Conservation (phyloP, 1,139 yeast genomes). For the Blastobotrys persicus region DNA sequence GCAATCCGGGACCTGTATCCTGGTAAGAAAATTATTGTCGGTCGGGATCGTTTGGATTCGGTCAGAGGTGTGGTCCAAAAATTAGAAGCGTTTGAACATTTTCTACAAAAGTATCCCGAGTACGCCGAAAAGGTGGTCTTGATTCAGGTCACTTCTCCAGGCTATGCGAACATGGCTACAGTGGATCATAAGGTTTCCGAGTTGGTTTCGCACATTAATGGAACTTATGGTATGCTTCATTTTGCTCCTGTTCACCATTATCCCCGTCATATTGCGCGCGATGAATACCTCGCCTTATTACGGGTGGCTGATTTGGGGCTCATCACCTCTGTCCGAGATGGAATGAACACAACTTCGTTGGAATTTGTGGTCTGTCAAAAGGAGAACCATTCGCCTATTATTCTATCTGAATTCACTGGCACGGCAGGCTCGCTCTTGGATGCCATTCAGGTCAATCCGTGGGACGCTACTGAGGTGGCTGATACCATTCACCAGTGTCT, state of each 20-base stretch:
- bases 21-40: conserved; percentile 82
- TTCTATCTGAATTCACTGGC: conserved; percentile 91
- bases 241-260: conserved; percentile 86
- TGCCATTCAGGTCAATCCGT: conserved; percentile 87
- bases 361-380: conserved; percentile 91
- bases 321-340: conserved; percentile 89
- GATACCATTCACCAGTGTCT: conserved; percentile 69
- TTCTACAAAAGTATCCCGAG: conserved; percentile 85
- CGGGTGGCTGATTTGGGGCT: conserved; percentile 88
- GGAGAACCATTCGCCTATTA: conserved; percentile 66
- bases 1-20: conserved; percentile 64
- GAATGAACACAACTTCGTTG: conserved; percentile 92
- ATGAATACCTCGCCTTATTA: conserved; percentile 83
- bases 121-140: conserved; percentile 86
- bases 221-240: conserved; percentile 76
- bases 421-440: conserved; percentile 77
- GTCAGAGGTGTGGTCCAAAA: conserved; percentile 97
- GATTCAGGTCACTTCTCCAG: conserved; percentile 89
- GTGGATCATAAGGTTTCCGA: conserved; percentile 70
- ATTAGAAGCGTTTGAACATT: conserved; percentile 87
- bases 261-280: conserved; percentile 83
- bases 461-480: conserved; percentile 95
- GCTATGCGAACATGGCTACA: conserved; percentile 46
- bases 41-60: conserved; percentile 91
- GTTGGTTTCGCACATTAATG: conserved; percentile 55